Evolutionary conservation across 176 grass and related monocot genomes (phyloP).

Genomic region (Aegilops sharonensis): DNA sequence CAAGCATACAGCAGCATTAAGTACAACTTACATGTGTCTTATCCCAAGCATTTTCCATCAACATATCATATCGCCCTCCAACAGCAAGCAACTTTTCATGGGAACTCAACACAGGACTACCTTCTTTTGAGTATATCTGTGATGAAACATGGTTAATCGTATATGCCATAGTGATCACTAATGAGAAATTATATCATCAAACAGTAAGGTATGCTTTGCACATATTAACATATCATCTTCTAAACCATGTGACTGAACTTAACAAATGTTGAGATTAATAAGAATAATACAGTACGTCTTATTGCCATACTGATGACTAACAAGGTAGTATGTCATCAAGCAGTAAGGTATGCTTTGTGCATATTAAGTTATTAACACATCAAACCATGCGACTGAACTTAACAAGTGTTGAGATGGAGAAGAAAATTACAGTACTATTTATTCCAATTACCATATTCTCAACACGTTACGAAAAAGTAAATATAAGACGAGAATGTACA

Average conservation of each 20-base stretch:
- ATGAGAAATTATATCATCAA: not conserved
- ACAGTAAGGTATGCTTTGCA: not conserved
- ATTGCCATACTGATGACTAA: not conserved
- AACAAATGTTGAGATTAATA: not conserved
- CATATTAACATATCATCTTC: slow-evolving; percentile 13
- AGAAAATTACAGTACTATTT: not conserved
- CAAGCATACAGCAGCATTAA: slow-evolving; percentile 19
- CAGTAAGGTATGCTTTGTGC: not conserved
- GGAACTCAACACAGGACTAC: slow-evolving; percentile 38
- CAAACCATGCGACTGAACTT: slow-evolving; percentile 8
- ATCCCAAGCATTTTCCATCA: slow-evolving; percentile 72
- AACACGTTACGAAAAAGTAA: not conserved
- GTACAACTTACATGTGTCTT: slow-evolving; percentile 57
- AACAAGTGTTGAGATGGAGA: not conserved
- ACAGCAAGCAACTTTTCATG: slow-evolving; percentile 81
- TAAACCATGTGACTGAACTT: slow-evolving; percentile 16
- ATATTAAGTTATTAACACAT: slow-evolving; percentile 2
- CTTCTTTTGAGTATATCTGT: slow-evolving; percentile 90
- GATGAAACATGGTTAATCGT: not conserved
- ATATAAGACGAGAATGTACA: slow-evolving; percentile 7
- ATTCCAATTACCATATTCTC: not conserved
- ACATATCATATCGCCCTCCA: slow-evolving; percentile 89
- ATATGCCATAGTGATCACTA: slow-evolving; percentile 10
- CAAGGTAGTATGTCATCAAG: slow-evolving; percentile 6
- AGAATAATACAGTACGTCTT: not conserved